These are phyloP conservation scores for Russula sp. DNA, from an alignment of 768 basidiomycete species.

Conservation along the genomic window DNA sequence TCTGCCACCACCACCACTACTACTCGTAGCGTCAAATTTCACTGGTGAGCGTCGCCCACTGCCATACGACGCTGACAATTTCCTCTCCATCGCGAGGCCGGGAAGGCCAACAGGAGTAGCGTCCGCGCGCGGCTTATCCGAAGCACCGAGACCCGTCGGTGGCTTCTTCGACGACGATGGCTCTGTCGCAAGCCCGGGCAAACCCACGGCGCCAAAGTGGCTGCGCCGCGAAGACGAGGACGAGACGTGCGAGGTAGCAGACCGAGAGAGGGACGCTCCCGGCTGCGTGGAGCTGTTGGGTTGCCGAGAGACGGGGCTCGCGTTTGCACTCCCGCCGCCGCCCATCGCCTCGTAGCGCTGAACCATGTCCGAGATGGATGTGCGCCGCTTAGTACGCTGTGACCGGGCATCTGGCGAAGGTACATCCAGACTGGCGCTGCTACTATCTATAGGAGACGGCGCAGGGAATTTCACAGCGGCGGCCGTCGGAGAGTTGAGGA, in stretches of 20 bases:
- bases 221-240: constrained; percentile 2
- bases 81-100: constrained; percentile 16
- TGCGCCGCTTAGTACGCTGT: constrained; percentile 44
- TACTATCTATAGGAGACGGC: neutral
- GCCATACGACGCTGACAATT: neutral
- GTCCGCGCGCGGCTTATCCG: constrained; percentile 24
- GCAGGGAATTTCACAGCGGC: constrained; percentile 30
- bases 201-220: constrained; percentile 12
- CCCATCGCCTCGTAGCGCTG: constrained; percentile 71
- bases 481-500: constrained; percentile 49
- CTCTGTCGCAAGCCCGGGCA: constrained; percentile 11
- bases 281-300: neutral
- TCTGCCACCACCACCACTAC: neutral
- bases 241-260: constrained; percentile 1
- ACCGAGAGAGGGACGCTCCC: constrained; percentile 1
- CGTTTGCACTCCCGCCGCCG: neutral
- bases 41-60: constrained; percentile 17
- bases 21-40: neutral
- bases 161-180: constrained; percentile 13
- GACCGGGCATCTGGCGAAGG: constrained; percentile 42
- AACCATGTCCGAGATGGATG: constrained; percentile 83
- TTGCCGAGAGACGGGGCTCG: constrained; percentile 4
- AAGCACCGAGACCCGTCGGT: constrained; percentile 17
- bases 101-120: constrained; percentile 21
- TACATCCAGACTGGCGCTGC: constrained; percentile 29